phyloP scores from a whole-genome alignment of 441 rosid species.

The Populus hybrid region DNA sequence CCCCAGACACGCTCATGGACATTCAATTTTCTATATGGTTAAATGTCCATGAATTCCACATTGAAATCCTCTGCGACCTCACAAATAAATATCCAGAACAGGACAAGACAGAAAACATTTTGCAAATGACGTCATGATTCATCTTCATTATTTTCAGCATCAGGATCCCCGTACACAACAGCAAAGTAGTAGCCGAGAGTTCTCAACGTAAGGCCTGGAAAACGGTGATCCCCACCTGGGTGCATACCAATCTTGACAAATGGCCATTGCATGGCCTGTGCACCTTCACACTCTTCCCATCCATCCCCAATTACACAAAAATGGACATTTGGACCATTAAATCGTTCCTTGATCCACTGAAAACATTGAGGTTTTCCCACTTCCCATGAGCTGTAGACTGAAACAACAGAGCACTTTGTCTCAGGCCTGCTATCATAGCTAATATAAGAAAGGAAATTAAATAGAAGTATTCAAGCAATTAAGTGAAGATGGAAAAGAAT shows the following conservation, averaged over 20 bases:
- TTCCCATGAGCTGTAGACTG: conserved; percentile 79
- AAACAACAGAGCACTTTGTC: not conserved
- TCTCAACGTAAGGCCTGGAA: conserved; percentile 72
- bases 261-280: conserved; percentile 85
- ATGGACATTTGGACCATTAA: conserved; percentile 34
- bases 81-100: not conserved
- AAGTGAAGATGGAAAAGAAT: not conserved
- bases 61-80: not conserved
- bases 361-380: conserved; percentile 78
- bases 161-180: conserved; percentile 49
- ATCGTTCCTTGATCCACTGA: conserved; percentile 68
- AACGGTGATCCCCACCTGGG: conserved; percentile 58
- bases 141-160: conserved; percentile 37
- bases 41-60: not conserved
- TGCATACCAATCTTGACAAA: conserved; percentile 68
- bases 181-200: conserved; percentile 65
- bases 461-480: too few species aligned
- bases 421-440: too few species aligned
- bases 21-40: not conserved
- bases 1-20: not conserved
- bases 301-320: conserved; percentile 90
- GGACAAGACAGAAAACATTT: not conserved
- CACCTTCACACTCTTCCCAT: conserved; percentile 90
- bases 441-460: too few species aligned
- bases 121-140: conserved; percentile 7